A percentile compares a stretch with the other conserved stretches of the same genome.
Evolutionary conservation across 108 stramenopile genomes (phyloP).

Genomic region (Hondaea fermentalgiana): DNA sequence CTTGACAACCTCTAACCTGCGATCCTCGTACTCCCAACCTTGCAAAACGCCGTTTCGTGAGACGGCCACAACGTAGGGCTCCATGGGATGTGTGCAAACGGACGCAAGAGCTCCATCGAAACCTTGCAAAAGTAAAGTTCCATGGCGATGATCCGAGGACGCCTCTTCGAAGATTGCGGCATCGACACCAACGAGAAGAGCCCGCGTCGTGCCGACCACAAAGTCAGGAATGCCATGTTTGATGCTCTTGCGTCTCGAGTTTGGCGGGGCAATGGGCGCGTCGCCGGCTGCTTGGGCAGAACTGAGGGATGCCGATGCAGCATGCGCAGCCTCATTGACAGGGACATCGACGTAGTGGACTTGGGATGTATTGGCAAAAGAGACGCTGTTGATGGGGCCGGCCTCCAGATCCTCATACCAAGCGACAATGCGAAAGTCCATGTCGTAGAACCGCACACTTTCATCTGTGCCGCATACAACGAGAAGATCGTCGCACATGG

Average conservation of each 20-base stretch:
- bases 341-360: neutral
- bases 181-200: constrained; percentile 45
- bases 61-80: constrained; percentile 25
- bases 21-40: constrained; percentile 43
- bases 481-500: constrained; percentile 28
- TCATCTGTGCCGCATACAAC: constrained; percentile 48
- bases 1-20: constrained; percentile 18
- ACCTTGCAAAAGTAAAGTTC: constrained; percentile 40
- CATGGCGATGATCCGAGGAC: constrained; percentile 38
- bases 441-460: constrained; percentile 54
- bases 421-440: constrained; percentile 44
- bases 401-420: constrained; percentile 58
- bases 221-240: constrained; percentile 39
- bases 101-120: constrained; percentile 19
- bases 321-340: neutral
- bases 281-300: neutral
- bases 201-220: constrained; percentile 39
- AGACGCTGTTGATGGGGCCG: constrained; percentile 47
- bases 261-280: neutral
- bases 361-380: constrained; percentile 30
- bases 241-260: neutral
- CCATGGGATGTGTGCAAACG: constrained; percentile 39
- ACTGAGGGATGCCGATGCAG: neutral
- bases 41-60: constrained; percentile 35
- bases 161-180: constrained; percentile 39